Evolutionary conservation across 495 filamentous ascomycete species (phyloP).

Genomic region (Aspergillus homomorphus): DNA sequence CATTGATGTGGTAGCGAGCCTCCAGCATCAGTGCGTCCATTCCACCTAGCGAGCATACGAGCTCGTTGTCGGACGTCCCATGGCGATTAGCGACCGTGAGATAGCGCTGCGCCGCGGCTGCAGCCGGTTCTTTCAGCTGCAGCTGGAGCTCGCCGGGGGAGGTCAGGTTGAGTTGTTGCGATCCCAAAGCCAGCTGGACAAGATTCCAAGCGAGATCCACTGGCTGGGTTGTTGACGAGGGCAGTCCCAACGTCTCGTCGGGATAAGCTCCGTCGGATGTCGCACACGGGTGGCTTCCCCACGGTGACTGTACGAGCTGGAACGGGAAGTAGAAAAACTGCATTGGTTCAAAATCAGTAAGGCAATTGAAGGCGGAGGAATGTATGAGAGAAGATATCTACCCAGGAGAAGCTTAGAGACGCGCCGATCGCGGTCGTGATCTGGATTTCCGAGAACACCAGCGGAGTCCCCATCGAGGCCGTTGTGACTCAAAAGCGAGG

Average conservation of each 20-base stretch:
- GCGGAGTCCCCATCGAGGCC: background rate
- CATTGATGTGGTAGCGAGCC: conserved; percentile 40
- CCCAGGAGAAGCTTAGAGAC: background rate
- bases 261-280: background rate
- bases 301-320: background rate
- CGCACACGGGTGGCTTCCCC: background rate
- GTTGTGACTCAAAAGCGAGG: background rate
- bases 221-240: conserved; percentile 39
- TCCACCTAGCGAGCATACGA: conserved; percentile 47
- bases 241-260: background rate
- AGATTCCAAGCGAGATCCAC: conserved; percentile 43
- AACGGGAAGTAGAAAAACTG: background rate
- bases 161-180: conserved; percentile 40
- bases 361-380: background rate
- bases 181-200: conserved; percentile 46
- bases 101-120: conserved; percentile 27
- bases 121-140: conserved; percentile 28
- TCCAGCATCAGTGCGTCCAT: conserved; percentile 47
- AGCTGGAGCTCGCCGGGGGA: conserved; percentile 24
- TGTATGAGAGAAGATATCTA: background rate
- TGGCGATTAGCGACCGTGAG: conserved; percentile 35
- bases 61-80: conserved; percentile 48
- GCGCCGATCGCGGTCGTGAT: background rate
- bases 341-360: background rate
- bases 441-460: background rate